These are phyloP conservation scores for Magnolia sinica DNA, from an alignment of 164 flowering plant genomes.

Conservation along the genomic window DNA sequence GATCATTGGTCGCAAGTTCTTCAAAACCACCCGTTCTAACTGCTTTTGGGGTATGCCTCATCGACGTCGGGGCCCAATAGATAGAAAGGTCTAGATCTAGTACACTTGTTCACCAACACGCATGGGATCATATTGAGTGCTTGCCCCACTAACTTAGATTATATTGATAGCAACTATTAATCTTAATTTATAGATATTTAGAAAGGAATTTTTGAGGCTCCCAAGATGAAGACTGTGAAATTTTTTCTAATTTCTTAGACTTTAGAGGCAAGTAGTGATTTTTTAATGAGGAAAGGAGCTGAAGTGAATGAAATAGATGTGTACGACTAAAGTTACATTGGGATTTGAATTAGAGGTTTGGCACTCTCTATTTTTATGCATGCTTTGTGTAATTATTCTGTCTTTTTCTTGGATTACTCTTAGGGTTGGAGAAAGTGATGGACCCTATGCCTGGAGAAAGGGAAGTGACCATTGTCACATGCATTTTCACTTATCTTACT, in stretches of 20 bases:
- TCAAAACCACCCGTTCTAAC: too few relatives aligned
- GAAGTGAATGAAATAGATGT: slow-evolving; percentile 11
- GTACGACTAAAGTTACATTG: slow-evolving; percentile 14
- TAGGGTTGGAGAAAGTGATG: slow-evolving; percentile 6
- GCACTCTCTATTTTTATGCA: slow-evolving; percentile 2
- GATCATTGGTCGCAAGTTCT: too few relatives aligned
- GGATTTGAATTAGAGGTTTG: slow-evolving; percentile 23
- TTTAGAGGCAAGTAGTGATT: slow-evolving; percentile 6
- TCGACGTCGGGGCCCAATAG: too few relatives aligned
- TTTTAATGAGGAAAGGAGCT: slow-evolving; percentile 3
- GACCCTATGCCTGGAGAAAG: background rate
- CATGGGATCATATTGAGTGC: background rate
- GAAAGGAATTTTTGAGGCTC: background rate
- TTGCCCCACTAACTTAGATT: background rate
- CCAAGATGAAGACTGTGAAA: background rate
- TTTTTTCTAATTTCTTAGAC: background rate
- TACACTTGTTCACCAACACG: background rate
- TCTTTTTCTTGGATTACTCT: slow-evolving; percentile 19
- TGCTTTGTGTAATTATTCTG: slow-evolving; percentile 17
- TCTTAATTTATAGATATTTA: background rate
- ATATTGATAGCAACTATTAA: background rate
- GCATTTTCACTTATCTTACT: background rate
- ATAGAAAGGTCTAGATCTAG: too few relatives aligned
- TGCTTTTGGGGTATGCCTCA: too few relatives aligned
- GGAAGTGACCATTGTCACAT: background rate